phyloP scores from a whole-genome alignment of 805 yeast species.

The Cyberlindnera misumaiensis region DNA sequence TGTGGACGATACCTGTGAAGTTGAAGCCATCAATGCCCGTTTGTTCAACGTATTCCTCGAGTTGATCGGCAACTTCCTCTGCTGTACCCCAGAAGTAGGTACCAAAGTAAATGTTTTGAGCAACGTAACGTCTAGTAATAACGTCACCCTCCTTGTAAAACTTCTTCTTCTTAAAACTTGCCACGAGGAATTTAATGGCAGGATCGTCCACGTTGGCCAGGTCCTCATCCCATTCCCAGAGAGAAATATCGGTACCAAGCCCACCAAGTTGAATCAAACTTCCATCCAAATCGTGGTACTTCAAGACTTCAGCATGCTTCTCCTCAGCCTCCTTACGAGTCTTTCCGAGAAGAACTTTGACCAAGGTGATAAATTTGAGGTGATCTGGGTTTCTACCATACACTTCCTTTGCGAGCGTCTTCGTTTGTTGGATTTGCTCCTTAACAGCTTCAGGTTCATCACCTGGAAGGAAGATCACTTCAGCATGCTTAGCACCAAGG shows the following conservation, averaged over 20 bases:
- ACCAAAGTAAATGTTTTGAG: conserved; percentile 17
- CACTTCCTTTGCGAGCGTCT: conserved; percentile 27
- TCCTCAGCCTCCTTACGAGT: conserved; percentile 36
- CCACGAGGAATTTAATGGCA: conserved; percentile 27
- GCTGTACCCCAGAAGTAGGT: conserved; percentile 29
- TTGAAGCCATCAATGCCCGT: conserved; percentile 39
- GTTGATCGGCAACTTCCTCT: conserved; percentile 32
- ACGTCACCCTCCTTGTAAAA: conserved; percentile 13
- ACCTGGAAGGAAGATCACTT: conserved; percentile 32
- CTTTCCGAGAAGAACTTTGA: conserved; percentile 31
- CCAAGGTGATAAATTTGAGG: conserved; percentile 32
- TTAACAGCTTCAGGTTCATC: conserved; percentile 28
- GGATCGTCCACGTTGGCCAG: conserved; percentile 28
- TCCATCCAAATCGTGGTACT: conserved; percentile 34
- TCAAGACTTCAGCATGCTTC: conserved; percentile 28
- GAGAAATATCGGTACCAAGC: conserved; percentile 35
- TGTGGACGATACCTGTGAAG: conserved; percentile 30
- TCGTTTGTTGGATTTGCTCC: conserved; percentile 27
- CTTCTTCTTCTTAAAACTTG: conserved; percentile 20
- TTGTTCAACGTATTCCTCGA: conserved; percentile 34
- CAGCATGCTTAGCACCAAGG: conserved; percentile 40
- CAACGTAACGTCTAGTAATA: conserved; percentile 26
- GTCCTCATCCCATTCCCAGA: conserved; percentile 39
- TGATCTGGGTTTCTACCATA: conserved; percentile 33
- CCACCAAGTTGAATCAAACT: conserved; percentile 40